Percentiles rank a stretch among this genome's conserved stretches.
Conservation (phyloP, 306 rosid genomes). For the Prunus mongolica region DNA sequence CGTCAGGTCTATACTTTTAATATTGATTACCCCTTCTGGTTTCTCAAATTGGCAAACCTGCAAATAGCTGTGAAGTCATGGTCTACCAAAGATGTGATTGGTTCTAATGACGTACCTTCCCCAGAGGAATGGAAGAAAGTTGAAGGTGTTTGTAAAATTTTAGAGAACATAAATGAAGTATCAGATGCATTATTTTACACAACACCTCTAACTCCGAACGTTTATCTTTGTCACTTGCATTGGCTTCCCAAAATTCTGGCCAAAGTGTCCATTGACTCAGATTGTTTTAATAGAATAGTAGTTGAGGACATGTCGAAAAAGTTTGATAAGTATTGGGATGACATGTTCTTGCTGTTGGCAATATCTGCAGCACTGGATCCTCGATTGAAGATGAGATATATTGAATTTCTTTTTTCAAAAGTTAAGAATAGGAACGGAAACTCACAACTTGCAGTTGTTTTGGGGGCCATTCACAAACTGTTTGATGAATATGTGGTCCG, state of each 20-base stretch:
- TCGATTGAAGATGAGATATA: constrained; percentile 5
- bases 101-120: neutral
- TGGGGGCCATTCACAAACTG: neutral
- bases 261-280: neutral
- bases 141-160: constrained; percentile 2
- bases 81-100: neutral
- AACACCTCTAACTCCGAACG: constrained; percentile 4
- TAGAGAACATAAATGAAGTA: constrained; percentile 7
- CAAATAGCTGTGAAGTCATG: neutral
- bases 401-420: constrained; percentile 5
- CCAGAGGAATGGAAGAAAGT: constrained; percentile 10
- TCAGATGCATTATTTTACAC: constrained; percentile 6
- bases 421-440: neutral
- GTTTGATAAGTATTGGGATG: constrained; percentile 11
- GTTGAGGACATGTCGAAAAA: constrained; percentile 2
- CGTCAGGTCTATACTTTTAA: neutral
- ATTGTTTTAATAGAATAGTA: constrained; percentile 2
- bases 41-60: neutral
- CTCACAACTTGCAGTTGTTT: neutral
- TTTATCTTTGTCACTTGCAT: constrained; percentile 3
- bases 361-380: constrained; percentile 22
- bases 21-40: constrained; percentile 3
- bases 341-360: constrained; percentile 20
- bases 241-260: neutral
- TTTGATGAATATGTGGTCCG: constrained; percentile 10